A percentile compares a stretch with the other conserved stretches of the same genome.
Conservation (phyloP, 768 basidiomycete genomes). For the Boletus edulis region DNA sequence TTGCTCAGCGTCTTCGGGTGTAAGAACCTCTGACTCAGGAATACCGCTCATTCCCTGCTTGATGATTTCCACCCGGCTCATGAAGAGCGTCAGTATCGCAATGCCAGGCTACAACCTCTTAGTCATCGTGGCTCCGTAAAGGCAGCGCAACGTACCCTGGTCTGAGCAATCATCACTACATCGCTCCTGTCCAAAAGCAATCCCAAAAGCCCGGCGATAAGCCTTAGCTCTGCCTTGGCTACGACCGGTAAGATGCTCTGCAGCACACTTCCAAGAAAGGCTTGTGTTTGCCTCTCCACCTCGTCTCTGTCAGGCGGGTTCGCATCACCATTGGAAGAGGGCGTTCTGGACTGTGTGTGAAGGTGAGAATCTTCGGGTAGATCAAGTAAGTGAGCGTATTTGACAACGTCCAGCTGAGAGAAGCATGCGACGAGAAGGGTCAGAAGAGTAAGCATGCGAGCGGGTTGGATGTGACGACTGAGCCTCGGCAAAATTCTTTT, state of each 20-base stretch:
- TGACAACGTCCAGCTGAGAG: conserved; percentile 88
- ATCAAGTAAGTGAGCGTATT: conserved; percentile 71
- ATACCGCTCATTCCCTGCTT: conserved; percentile 62
- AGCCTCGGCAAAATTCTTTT: conserved; percentile 90
- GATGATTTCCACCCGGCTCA: conserved; percentile 91
- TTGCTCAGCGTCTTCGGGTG: conserved; percentile 75
- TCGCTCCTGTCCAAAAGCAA: conserved; percentile 79
- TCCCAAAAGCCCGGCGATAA: conserved; percentile 84
- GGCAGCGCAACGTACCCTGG: conserved; percentile 56
- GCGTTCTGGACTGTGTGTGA: conserved; percentile 17
- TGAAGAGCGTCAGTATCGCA: conserved; percentile 84
- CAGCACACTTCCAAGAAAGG: conserved; percentile 80
- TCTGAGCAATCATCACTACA: conserved; percentile 67
- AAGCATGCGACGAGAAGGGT: conserved; percentile 95
- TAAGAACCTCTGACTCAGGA: conserved; percentile 57
- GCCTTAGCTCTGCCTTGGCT: conserved; percentile 71
- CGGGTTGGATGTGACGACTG: conserved; percentile 74
- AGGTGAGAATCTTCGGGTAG: conserved; percentile 53
- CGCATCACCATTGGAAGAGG: conserved; percentile 15
- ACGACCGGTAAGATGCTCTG: conserved; percentile 86
- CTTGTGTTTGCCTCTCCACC: conserved; percentile 86
- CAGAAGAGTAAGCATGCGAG: conserved; percentile 81
- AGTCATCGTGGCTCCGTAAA: neutral
- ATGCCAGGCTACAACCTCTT: conserved; percentile 72
- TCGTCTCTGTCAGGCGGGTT: conserved; percentile 51